Evolutionary conservation across 2,329 filamentous ascomycete genomes (phyloP), one percentile per base, ranked within the genome.

Genomic region (Fusarium fujikuroi): DNA sequence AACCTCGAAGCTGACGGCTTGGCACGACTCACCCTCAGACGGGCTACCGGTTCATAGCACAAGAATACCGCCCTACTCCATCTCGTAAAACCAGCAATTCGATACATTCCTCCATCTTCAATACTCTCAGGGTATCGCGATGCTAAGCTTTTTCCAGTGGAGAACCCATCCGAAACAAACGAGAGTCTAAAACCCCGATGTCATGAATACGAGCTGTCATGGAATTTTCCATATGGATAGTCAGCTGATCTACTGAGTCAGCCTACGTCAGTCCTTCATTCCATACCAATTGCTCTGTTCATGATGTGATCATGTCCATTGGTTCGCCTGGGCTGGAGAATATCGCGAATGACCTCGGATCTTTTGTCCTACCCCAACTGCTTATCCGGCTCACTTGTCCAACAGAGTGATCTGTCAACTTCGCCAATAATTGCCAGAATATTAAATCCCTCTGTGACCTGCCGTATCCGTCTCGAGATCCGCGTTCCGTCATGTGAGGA

Each of bases 61-160:
- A 25, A 21, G 8, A 36, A 25, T 21, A 36, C 18, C 15, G 36
- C 3, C 18, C 23, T 40, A 5, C 30, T 15, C 12, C 36, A 36
- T 23, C 34, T n/a, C 49, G 30, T 50, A 30, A 37, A 28, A 34
- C n/a, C 52, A 52, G 44, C n/a, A 42, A 44, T 50, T 39, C 42
- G 37, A 32, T 23, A 5, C 58, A 66, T 52, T 36, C 43, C 42
- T 63, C 32, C 44, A 57, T 63, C 43, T 66, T 28, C 14, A 49
- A 47, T 28, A 9, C 15, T 61, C 36, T 60, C 44, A 59, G 69
- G 65, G 49, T 43, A 34, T 28, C 28, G 23, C 12, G 18, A 65
- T 60, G 68, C 69, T 74, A 74, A 74, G 72, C 71, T 74, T 74
- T 74, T 54, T 66, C n/a, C n/a, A 59, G 72, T 74, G 72, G 68